Percentiles rank a stretch among this genome's conserved stretches.
phyloP scores from a whole-genome alignment of 768 basidiomycete species.

The Boletellus sp. region DNA sequence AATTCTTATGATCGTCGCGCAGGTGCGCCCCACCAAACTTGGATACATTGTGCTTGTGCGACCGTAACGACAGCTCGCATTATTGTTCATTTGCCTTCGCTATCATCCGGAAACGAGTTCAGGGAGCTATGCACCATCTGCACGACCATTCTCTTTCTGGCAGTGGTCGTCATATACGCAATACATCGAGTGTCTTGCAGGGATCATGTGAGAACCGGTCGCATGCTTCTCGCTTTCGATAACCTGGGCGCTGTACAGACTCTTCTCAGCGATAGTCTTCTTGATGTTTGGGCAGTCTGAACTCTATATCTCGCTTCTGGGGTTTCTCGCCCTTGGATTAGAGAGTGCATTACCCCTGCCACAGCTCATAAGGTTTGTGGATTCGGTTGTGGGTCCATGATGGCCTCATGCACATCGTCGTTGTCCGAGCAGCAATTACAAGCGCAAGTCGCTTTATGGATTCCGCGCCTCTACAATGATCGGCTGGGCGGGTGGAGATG shows the following conservation, averaged over 20 bases:
- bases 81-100: constrained; percentile 77
- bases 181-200: constrained; percentile 80
- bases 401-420: constrained; percentile 18
- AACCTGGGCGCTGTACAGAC: constrained; percentile 28
- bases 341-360: constrained; percentile 87
- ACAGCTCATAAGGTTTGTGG: constrained; percentile 66
- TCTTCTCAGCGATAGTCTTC: constrained; percentile 69
- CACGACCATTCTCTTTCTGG: constrained; percentile 76
- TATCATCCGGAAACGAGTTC: constrained; percentile 61
- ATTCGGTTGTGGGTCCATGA: constrained; percentile 3
- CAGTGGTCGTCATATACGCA: constrained; percentile 78
- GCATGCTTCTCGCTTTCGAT: constrained; percentile 5
- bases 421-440: constrained; percentile 58
- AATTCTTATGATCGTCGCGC: constrained; percentile 78
- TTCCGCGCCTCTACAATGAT: constrained; percentile 79
- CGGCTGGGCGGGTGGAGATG: constrained; percentile 82
- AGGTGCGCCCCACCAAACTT: constrained; percentile 43
- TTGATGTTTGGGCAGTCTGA: constrained; percentile 67
- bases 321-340: constrained; percentile 75
- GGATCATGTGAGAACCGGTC: constrained; percentile 54
- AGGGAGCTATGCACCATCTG: constrained; percentile 55
- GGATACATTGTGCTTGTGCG: constrained; percentile 14
- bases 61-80: constrained; percentile 51
- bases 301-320: constrained; percentile 58
- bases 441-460: constrained; percentile 75